Percentiles rank a stretch among this genome's conserved stretches.
These are phyloP conservation scores for Penicillium sp. DNA, from an alignment of 2,329 filamentous ascomycete species.

Conservation along the genomic window DNA sequence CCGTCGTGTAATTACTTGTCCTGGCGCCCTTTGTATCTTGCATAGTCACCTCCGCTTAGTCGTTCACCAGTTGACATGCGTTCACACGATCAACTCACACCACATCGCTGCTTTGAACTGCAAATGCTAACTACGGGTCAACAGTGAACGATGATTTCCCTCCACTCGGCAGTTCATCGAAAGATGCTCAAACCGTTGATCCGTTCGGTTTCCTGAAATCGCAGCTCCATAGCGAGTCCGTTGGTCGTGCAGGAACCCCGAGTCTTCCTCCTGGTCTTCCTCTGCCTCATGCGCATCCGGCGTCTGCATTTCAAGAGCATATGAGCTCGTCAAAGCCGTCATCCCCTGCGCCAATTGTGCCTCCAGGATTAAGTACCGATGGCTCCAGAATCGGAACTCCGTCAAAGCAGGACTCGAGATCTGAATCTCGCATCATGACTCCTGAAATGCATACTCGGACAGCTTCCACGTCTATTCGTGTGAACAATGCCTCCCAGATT, in stretches of 20 bases:
- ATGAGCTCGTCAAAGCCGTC: slow-evolving; percentile 29
- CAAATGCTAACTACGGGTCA: slow-evolving; percentile 28
- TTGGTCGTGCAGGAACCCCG: slow-evolving; percentile 37
- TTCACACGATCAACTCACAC: slow-evolving; percentile 7
- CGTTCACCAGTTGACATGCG: slow-evolving; percentile 13
- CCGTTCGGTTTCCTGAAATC: slow-evolving; percentile 36
- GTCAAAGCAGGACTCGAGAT: slow-evolving; percentile 24
- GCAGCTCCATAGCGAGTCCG: slow-evolving; percentile 32
- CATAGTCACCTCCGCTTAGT: slow-evolving; percentile 9
- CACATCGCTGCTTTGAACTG: slow-evolving; percentile 11
- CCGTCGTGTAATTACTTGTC: slow-evolving; percentile 36
- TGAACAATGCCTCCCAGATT: slow-evolving; percentile 35
- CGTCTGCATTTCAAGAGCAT: slow-evolving; percentile 32
- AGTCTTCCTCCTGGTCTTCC: slow-evolving; percentile 41
- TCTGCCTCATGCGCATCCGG: slow-evolving; percentile 39
- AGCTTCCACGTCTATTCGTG: slow-evolving; percentile 20
- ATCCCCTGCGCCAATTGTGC: slow-evolving; percentile 26
- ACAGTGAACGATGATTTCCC: slow-evolving; percentile 48
- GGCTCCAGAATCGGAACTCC: slow-evolving; percentile 30
- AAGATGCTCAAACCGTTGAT: slow-evolving; percentile 34
- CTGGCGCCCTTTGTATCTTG: slow-evolving; percentile 27
- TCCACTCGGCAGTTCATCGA: slow-evolving; percentile 39
- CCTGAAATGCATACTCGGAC: slow-evolving; percentile 24
- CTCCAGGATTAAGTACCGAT: slow-evolving; percentile 26
- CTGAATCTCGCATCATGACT: slow-evolving; percentile 25